Evolutionary conservation across 2,329 filamentous ascomycete genomes (phyloP).

Genomic region (Aspergillus pseudoterreus): DNA sequence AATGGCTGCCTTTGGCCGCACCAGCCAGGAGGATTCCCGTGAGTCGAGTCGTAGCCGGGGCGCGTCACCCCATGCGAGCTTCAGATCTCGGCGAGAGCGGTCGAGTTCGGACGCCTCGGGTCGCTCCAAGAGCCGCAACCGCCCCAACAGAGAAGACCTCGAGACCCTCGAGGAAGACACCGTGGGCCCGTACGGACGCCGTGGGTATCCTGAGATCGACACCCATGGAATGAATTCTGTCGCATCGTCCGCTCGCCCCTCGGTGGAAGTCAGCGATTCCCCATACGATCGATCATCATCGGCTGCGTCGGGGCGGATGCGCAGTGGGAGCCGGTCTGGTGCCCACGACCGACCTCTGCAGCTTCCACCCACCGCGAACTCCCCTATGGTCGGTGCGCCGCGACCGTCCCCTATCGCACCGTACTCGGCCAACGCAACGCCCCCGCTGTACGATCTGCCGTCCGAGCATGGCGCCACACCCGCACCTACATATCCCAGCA

Average conservation of each 20-base stretch:
- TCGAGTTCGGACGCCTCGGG: slow-evolving; percentile 53
- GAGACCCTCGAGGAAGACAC: slow-evolving; percentile 49
- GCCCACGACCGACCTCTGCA: slow-evolving; percentile 33
- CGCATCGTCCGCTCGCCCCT: slow-evolving; percentile 35
- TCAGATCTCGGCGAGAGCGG: slow-evolving; percentile 46
- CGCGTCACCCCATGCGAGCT: slow-evolving; percentile 36
- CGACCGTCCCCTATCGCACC: slow-evolving; percentile 46
- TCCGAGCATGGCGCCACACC: slow-evolving; percentile 40
- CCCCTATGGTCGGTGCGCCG: slow-evolving; percentile 38
- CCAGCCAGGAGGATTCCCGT: slow-evolving; percentile 32
- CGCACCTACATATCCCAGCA: slow-evolving; percentile 19
- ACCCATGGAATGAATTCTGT: slow-evolving; percentile 23
- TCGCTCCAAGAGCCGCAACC: slow-evolving; percentile 52
- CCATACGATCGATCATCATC: slow-evolving; percentile 37
- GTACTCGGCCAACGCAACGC: slow-evolving; percentile 52
- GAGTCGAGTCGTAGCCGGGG: slow-evolving; percentile 35
- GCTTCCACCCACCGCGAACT: slow-evolving; percentile 20
- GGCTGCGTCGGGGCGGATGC: slow-evolving; percentile 36
- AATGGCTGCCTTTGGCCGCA: slow-evolving; percentile 23
- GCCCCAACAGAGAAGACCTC: slow-evolving; percentile 54
- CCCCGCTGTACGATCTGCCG: slow-evolving; percentile 47
- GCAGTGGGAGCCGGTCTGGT: slow-evolving; percentile 36
- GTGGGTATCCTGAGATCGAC: slow-evolving; percentile 22
- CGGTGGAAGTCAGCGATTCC: slow-evolving; percentile 29
- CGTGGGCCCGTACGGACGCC: slow-evolving; percentile 27